These are phyloP conservation scores for Pythium phragmitis DNA, from an alignment of 352 stramenopile species.

Conservation along the genomic window DNA sequence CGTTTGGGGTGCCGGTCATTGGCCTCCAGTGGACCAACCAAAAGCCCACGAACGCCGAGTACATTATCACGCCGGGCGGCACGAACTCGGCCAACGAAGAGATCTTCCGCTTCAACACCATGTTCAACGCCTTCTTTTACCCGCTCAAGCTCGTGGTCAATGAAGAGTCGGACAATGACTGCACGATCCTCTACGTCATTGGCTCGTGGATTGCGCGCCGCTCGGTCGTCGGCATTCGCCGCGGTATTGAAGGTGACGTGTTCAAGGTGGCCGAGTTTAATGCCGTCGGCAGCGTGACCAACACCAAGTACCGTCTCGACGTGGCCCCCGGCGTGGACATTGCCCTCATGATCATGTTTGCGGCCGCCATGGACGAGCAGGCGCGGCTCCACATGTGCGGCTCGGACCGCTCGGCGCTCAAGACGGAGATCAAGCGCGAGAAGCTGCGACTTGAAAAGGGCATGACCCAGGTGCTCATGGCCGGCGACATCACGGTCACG, in stretches of 20 bases:
- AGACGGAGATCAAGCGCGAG: constrained; percentile 19
- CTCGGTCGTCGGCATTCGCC: constrained; percentile 17
- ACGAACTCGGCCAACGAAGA: constrained; percentile 10
- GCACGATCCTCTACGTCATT: constrained; percentile 15
- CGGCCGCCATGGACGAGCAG: constrained; percentile 21
- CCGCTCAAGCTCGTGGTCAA: constrained; percentile 17
- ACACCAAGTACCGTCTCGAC: constrained; percentile 16
- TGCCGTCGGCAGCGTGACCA: constrained; percentile 4
- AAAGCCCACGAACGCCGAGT: constrained; percentile 12
- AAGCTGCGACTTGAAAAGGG: constrained; percentile 10
- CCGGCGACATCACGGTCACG: constrained; percentile 9
- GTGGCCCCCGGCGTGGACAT: constrained; percentile 21
- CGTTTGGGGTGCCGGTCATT: constrained; percentile 16
- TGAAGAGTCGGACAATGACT: constrained; percentile 5
- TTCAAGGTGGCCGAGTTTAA: constrained; percentile 22
- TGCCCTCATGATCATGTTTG: constrained; percentile 16
- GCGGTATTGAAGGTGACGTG: constrained; percentile 13
- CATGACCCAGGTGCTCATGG: constrained; percentile 6
- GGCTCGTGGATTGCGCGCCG: constrained; percentile 21
- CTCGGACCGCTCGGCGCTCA: constrained; percentile 14
- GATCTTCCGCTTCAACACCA: constrained; percentile 15
- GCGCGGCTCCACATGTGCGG: constrained; percentile 11
- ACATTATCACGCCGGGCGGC: constrained; percentile 18
- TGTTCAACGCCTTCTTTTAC: constrained; percentile 22
- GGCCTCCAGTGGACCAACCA: constrained; percentile 17